These are phyloP conservation scores for Rhodamnia argentea DNA, from an alignment of 345 rosid species.

Conservation along the genomic window DNA sequence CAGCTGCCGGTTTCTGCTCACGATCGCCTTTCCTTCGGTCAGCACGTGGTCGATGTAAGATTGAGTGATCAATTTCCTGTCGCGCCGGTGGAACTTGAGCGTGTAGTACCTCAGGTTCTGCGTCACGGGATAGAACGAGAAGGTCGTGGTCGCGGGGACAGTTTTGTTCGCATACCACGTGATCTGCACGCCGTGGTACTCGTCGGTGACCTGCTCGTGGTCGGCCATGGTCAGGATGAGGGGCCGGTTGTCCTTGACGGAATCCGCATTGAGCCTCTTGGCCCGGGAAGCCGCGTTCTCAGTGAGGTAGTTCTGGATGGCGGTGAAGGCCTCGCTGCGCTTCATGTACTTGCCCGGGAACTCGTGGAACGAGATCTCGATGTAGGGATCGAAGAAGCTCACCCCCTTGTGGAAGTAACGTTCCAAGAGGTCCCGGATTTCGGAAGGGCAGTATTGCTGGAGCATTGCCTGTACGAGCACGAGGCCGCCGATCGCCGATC, in stretches of 20 bases:
- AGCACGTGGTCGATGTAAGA: background rate
- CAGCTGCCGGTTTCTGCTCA: background rate
- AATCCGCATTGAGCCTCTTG: constrained; percentile 8
- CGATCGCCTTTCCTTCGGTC: constrained; percentile 1
- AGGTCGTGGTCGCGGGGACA: background rate
- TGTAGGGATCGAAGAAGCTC: background rate
- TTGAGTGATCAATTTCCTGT: constrained; percentile 6
- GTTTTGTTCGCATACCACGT: constrained; percentile 4
- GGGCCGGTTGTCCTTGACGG: background rate
- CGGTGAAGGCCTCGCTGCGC: constrained; percentile 4
- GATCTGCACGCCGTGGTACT: constrained; percentile 4
- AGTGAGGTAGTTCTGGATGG: constrained; percentile 9
- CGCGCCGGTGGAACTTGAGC: constrained; percentile 3
- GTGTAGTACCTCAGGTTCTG: constrained; percentile 1
- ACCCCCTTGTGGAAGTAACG: background rate
- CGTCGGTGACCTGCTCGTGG: constrained; percentile 6
- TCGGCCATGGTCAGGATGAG: constrained; percentile 9
- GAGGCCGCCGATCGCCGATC: constrained; percentile 2
- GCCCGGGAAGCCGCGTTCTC: constrained; percentile 1
- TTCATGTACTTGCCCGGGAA: constrained; percentile 1
- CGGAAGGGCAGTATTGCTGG: background rate
- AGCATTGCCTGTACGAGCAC: background rate
- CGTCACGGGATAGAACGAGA: background rate
- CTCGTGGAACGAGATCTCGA: constrained; percentile 8
- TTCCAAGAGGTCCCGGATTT: background rate